Evolutionary conservation across 225 moss, liverwort and hornwort species (phyloP).

Genomic region (Bryoerythrophyllum caledonicum): DNA sequence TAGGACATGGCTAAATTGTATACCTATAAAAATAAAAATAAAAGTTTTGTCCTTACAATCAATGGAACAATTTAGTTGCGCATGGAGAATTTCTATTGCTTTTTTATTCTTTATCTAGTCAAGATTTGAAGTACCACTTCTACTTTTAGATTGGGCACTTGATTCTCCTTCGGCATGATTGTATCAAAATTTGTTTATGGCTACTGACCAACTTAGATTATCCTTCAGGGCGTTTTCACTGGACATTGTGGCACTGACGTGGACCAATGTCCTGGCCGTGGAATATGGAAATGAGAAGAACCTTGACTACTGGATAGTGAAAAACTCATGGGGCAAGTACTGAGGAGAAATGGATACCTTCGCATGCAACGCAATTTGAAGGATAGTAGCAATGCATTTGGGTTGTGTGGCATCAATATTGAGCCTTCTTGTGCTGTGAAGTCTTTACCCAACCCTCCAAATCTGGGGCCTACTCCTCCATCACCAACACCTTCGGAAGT

Average conservation of each 20-base stretch:
- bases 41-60: too few relatives aligned
- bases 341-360: slow-evolving; percentile 69
- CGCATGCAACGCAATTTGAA: slow-evolving; percentile 40
- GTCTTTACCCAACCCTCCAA: slow-evolving; percentile 69
- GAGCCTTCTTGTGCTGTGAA: slow-evolving; percentile 58
- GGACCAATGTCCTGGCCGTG: slow-evolving; percentile 61
- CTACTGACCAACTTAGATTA: too few relatives aligned
- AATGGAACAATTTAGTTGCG: too few relatives aligned
- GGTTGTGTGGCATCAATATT: slow-evolving; percentile 64
- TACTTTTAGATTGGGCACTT: too few relatives aligned
- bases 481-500: slow-evolving; percentile 69
- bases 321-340: slow-evolving; percentile 69
- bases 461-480: slow-evolving; percentile 86
- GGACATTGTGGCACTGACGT: slow-evolving; percentile 62
- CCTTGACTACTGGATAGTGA: slow-evolving; percentile 63
- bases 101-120: too few relatives aligned
- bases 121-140: too few relatives aligned
- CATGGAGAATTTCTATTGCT: too few relatives aligned
- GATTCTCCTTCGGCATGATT: too few relatives aligned
- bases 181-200: too few relatives aligned
- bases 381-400: neutral
- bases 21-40: too few relatives aligned
- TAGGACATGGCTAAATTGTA: too few relatives aligned
- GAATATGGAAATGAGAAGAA: slow-evolving; percentile 59
- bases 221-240: slow-evolving; percentile 78